Evolutionary conservation across 305 asterid genomes (phyloP).

Genomic region (Petunia hybrid): DNA sequence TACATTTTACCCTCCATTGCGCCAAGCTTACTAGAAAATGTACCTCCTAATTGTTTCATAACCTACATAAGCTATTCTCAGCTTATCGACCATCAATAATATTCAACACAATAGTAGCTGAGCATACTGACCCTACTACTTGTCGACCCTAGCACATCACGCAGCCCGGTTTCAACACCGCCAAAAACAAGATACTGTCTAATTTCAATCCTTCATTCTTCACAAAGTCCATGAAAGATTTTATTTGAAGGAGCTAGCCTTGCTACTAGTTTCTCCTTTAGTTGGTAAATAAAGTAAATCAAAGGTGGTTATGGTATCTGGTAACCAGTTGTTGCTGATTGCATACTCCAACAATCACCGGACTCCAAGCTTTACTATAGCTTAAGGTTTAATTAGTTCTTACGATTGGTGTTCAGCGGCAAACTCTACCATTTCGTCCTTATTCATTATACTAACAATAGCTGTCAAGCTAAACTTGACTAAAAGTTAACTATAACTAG

Average conservation of each 20-base stretch:
- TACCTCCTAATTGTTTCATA: neutral
- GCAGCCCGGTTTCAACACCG: neutral
- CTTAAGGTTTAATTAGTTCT: neutral
- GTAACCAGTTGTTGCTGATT: neutral
- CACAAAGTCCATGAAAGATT: slow-evolving; percentile 16
- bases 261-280: neutral
- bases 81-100: neutral
- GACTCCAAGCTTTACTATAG: neutral
- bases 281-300: neutral
- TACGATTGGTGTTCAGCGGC: neutral
- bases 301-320: neutral
- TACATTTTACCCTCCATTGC: neutral
- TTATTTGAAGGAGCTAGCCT: neutral
- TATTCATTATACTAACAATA: neutral
- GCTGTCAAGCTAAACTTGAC: slow-evolving; percentile 15
- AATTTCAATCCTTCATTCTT: neutral
- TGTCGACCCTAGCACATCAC: neutral
- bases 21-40: neutral
- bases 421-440: neutral
- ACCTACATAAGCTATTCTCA: neutral
- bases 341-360: slow-evolving; percentile 13
- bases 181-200: neutral
- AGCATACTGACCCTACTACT: neutral
- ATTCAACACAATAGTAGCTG: neutral
- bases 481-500: slow-evolving; percentile 5